Conservation (phyloP, 306 rosid genomes). For the Cicer yamashitae region DNA sequence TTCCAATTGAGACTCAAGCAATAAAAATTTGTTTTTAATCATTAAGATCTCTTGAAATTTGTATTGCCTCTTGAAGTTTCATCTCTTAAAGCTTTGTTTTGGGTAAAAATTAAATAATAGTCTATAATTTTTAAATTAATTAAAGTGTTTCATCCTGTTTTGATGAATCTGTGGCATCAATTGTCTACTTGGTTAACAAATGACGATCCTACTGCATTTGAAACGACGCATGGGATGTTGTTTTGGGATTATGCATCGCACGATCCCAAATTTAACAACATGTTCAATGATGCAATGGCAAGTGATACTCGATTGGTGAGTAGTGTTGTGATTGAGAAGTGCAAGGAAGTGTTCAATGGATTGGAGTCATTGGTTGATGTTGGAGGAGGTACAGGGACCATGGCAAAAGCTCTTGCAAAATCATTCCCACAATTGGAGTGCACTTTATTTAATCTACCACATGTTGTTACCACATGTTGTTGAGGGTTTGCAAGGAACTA, state of each 20-base stretch:
- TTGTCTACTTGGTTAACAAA: conserved; percentile 36
- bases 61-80: too few species aligned
- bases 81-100: too few species aligned
- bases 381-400: conserved; percentile 41
- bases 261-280: not conserved
- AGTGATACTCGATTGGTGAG: conserved; percentile 24
- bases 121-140: too few species aligned
- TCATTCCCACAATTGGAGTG: conserved; percentile 29
- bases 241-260: not conserved
- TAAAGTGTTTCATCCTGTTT: too few species aligned
- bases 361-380: conserved; percentile 40
- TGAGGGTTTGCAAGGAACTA: not conserved
- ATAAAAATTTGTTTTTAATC: too few species aligned
- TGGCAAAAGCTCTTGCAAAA: conserved; percentile 33
- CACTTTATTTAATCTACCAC: conserved; percentile 1
- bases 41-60: too few species aligned
- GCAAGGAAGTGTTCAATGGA: not conserved
- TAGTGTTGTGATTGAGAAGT: conserved; percentile 25
- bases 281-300: conserved; percentile 35
- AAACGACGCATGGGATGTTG: not conserved
- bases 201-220: conserved; percentile 27
- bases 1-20: too few species aligned
- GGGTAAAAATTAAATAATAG: too few species aligned
- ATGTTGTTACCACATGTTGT: conserved; percentile 14
- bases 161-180: conserved; percentile 11